Conservation (phyloP, 805 yeast species). For the Wickerhamomyces ciferrii region DNA sequence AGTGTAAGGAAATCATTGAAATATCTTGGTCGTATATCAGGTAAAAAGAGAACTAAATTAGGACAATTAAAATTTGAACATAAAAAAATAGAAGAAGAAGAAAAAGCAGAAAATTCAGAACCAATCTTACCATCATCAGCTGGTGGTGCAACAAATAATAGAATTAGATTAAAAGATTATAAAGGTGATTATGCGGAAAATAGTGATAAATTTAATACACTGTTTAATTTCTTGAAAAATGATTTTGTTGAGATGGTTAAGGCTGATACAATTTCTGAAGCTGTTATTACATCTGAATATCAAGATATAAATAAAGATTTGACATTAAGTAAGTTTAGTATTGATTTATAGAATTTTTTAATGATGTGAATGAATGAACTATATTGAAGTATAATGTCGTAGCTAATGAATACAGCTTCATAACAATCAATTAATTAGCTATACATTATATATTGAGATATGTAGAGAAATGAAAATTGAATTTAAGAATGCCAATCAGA, state of each 20-base stretch:
- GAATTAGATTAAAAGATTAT: conserved; percentile 20
- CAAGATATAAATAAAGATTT: neutral
- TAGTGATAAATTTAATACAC: conserved; percentile 11
- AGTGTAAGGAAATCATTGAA: conserved; percentile 12
- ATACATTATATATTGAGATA: no score
- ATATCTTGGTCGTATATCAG: conserved; percentile 5
- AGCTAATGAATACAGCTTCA: no score
- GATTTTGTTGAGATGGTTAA: conserved; percentile 2
- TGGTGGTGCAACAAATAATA: neutral
- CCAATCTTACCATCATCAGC: neutral
- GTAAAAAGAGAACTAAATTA: conserved; percentile 8
- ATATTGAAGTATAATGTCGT: no score
- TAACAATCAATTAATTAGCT: no score
- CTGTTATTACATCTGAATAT: neutral
- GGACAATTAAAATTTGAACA: conserved; percentile 17
- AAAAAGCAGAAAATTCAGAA: conserved; percentile 1
- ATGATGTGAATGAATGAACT: neutral
- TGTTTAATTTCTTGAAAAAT: conserved; percentile 7
- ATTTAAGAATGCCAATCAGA: no score
- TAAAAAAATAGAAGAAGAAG: conserved; percentile 3
- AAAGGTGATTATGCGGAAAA: conserved; percentile 23
- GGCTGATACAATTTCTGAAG: neutral
- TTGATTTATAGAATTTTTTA: neutral
- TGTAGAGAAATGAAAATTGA: no score
- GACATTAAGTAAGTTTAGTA: neutral